phyloP scores from a whole-genome alignment of 2,329 filamentous ascomycete species.

The Rutstroemia sydowiana region DNA sequence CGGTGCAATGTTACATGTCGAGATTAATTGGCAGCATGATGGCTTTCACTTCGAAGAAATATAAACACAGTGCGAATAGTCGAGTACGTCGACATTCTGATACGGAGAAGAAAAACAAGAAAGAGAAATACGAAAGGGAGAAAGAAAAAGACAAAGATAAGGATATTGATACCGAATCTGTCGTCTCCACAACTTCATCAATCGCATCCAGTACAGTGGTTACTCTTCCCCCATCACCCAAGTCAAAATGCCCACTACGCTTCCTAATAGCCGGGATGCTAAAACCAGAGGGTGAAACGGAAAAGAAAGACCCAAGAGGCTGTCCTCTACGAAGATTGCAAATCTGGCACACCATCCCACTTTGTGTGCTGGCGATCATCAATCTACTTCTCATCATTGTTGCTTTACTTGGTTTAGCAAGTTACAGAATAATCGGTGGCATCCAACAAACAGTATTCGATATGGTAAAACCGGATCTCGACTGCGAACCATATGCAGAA shows the following conservation, averaged over 20 bases:
- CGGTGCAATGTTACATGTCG: slow-evolving; percentile 2
- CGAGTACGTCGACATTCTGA: slow-evolving; percentile 20
- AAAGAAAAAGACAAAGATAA: slow-evolving; percentile 23
- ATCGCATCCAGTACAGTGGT: slow-evolving; percentile 6
- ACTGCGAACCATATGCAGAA: slow-evolving; percentile 11
- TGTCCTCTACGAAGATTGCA: slow-evolving; percentile 24
- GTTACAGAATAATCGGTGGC: slow-evolving; percentile 19
- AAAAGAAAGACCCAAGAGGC: slow-evolving; percentile 5
- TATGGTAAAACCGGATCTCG: slow-evolving; percentile 13
- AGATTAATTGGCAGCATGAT: slow-evolving; percentile 15
- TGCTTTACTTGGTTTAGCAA: slow-evolving; percentile 23
- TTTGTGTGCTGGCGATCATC: slow-evolving; percentile 24
- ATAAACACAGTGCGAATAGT: slow-evolving; percentile 23
- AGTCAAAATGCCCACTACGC: slow-evolving; percentile 23
- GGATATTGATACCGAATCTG: slow-evolving; percentile 22
- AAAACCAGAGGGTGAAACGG: slow-evolving; percentile 13
- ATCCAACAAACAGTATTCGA: slow-evolving; percentile 13
- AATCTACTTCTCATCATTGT: slow-evolving; percentile 25
- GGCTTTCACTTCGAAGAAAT: slow-evolving; percentile 20
- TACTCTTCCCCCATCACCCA: slow-evolving; percentile 8
- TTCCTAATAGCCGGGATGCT: slow-evolving; percentile 23
- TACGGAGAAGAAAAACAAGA: slow-evolving; percentile 19
- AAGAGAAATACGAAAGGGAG: slow-evolving; percentile 22
- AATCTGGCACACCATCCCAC: slow-evolving; percentile 25
- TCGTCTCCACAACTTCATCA: slow-evolving; percentile 14